phyloP scores from a whole-genome alignment of 1,284 basidiomycete genomes.

The Apiotrichum gamsii region DNA sequence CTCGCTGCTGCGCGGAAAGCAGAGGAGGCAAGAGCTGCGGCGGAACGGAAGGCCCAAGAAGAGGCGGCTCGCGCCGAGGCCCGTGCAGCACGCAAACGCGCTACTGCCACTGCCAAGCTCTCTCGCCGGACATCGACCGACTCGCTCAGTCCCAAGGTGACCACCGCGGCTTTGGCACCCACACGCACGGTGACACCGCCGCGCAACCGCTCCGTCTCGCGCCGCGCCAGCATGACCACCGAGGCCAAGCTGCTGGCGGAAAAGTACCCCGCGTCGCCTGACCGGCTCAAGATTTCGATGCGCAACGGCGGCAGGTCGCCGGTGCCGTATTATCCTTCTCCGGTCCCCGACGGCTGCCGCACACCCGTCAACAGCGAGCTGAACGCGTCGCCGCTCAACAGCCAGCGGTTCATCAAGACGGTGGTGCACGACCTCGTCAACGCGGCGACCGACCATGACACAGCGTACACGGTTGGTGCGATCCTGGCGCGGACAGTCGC shows the following conservation, averaged over 20 bases:
- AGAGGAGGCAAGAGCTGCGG: too few species aligned
- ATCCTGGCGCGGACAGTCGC: conserved; percentile 8
- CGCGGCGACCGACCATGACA: neutral
- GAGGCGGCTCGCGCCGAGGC: neutral
- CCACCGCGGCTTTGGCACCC: neutral
- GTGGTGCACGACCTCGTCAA: conserved; percentile 2
- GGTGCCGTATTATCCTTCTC: neutral
- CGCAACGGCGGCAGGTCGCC: neutral
- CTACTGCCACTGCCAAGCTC: neutral
- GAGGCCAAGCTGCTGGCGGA: too few species aligned
- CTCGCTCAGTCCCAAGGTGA: too few species aligned
- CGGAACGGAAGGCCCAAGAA: conserved; percentile 1
- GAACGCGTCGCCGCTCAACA: conserved; percentile 3
- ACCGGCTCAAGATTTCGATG: too few species aligned
- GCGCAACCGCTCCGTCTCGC: too few species aligned
- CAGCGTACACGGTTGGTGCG: conserved; percentile 4
- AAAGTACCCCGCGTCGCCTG: too few species aligned
- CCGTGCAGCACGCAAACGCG: neutral
- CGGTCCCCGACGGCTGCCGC: neutral
- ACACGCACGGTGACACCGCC: neutral
- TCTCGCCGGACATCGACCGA: too few species aligned
- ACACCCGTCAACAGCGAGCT: conserved; percentile 1
- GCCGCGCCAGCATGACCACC: too few species aligned
- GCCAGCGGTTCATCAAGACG: conserved; percentile 2
- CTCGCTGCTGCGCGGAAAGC: neutral